Base-by-base conservation (phyloP, 352 stramenopile species). In the Phytophthora niederhauseri region DNA sequence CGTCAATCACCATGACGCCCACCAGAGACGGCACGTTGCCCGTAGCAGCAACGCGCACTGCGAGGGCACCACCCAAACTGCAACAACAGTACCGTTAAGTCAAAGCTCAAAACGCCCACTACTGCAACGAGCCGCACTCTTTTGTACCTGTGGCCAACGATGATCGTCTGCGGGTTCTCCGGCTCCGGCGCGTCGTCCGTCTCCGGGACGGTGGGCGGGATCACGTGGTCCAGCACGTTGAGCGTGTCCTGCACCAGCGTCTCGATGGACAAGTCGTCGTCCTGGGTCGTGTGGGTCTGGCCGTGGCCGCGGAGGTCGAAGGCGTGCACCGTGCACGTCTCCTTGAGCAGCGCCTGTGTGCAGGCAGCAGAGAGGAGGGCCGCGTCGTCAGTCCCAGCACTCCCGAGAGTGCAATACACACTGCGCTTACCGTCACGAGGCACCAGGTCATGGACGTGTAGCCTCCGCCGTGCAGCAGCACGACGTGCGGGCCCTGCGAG, bases 381-480 rank as follows among this genome's bases (percentile, higher is more conserved):
- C 36, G 11, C 51, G 20, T 5, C 24, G 4, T 7, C 9, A 20
- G 11, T 31, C 53, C 11, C 11, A 30, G 1, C 17, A 34, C 30
- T 17, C 31, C 4, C 9, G 6, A 12, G 12, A 30, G 15, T 2
- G 57, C 14, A 8, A 28, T 9, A 51, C 61, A 5, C 66, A 3
- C 11, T 3, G 34, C 34, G 9, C 34, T 4, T 41, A 97, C 90
- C 52, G 87, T 82, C 38, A 90, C 78, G 17, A 94, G 75, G 61
- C 84, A 88, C 85, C 89, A 97, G 54, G 88, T 96, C 78, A 97
- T 91, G 54, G 84, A 92, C 22, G 86, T 92, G 74, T 94, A 94
- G 59, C 90, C 90, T 19, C 84, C 89, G 43, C 90, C 90, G 62
- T 97, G 90, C 48, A 97, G 75, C 59, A 95, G 72, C 51, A 97